Conservation (phyloP, 2,329 filamentous ascomycete genomes). For the Chaetothyriales sp. region DNA sequence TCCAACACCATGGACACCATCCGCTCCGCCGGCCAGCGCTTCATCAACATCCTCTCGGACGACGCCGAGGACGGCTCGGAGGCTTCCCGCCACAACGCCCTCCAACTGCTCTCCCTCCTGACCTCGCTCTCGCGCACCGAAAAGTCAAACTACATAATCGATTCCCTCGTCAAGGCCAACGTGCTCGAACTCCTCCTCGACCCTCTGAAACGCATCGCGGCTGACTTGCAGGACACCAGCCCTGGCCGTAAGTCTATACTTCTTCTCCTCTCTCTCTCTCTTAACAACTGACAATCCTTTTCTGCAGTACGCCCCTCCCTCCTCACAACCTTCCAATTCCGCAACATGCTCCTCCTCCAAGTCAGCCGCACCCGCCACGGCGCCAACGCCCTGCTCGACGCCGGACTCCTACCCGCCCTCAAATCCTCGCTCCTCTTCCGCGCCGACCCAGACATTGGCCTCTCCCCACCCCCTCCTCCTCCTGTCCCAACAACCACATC, state of each 20-base stretch:
- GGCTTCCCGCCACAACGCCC: slow-evolving; percentile 66
- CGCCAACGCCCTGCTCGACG: slow-evolving; percentile 72
- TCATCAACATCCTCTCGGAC: slow-evolving; percentile 79
- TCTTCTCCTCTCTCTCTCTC: slow-evolving; percentile 1
- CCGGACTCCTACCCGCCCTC: slow-evolving; percentile 69
- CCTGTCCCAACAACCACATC: not conserved
- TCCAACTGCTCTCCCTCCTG: slow-evolving; percentile 68
- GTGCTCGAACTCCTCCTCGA: slow-evolving; percentile 84
- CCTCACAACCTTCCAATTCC: slow-evolving; percentile 52
- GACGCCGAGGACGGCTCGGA: slow-evolving; percentile 78
- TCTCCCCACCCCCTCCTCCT: slow-evolving; percentile 26
- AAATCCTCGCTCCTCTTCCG: slow-evolving; percentile 73
- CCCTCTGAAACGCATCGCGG: slow-evolving; percentile 61
- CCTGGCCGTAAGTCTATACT: slow-evolving; percentile 36
- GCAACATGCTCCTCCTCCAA: slow-evolving; percentile 67
- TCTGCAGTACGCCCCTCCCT: slow-evolving; percentile 37
- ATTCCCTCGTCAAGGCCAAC: slow-evolving; percentile 69
- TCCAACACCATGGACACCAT: slow-evolving; percentile 51
- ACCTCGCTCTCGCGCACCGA: slow-evolving; percentile 59
- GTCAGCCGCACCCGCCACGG: slow-evolving; percentile 73
- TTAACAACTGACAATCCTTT: not conserved
- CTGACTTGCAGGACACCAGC: slow-evolving; percentile 50
- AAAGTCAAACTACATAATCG: slow-evolving; percentile 58
- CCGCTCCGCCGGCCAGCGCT: slow-evolving; percentile 62
- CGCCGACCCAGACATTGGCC: slow-evolving; percentile 81